Base-by-base conservation (phyloP, 2,329 filamentous ascomycete species). In the Pseudogymnoascus destructans region DNA sequence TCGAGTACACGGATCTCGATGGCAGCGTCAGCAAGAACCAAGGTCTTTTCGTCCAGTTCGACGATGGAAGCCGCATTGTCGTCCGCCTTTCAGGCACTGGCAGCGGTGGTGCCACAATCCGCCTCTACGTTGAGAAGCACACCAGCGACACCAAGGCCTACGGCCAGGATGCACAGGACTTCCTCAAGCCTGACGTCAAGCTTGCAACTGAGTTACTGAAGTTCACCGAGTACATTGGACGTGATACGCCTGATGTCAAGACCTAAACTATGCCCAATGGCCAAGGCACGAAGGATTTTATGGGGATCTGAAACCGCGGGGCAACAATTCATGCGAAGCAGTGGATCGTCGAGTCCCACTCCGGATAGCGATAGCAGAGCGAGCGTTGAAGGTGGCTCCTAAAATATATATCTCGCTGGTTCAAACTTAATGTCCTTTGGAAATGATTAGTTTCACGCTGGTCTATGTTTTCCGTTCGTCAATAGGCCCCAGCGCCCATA, bases 1-100 rank as follows among this genome's bases (percentile, higher is more conserved):
- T 98, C 74, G 89, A 89, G 30, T 98, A 98, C 80, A 97, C 89
- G 7, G 93, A 98, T 70, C 84, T 98, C n/a, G 93, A 98, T 69
- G 93, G 92, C 62, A 95, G 89, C 64, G 89, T 97, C 58, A 87
- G 89, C 69, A 89, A 90, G 71, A 95, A 96, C 78, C 93, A 98
- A 77, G 93, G 93, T 64, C 84, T 98, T 66, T 98, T 88, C 70
- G 87, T 91, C 71, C 87, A 88, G 73, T 97, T 97, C 74, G 89
- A 90, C 58, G 91, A 95, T 60, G 92, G 92, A 62, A 95, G 89
- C 75, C 87, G 93, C 65, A 92, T 97, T 61, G 90, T 98, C 57
- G 90, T 97, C 60, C 87, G 93, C 67, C 79, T 98, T 61, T 97
- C 92, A 1, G 93, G 93, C 56, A 98, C 93, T 17, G 93, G 93